A percentile compares a stretch with the other conserved stretches of the same genome.
Conservation (phyloP, 2,329 filamentous ascomycete genomes). For the Sporothrix pallida region DNA sequence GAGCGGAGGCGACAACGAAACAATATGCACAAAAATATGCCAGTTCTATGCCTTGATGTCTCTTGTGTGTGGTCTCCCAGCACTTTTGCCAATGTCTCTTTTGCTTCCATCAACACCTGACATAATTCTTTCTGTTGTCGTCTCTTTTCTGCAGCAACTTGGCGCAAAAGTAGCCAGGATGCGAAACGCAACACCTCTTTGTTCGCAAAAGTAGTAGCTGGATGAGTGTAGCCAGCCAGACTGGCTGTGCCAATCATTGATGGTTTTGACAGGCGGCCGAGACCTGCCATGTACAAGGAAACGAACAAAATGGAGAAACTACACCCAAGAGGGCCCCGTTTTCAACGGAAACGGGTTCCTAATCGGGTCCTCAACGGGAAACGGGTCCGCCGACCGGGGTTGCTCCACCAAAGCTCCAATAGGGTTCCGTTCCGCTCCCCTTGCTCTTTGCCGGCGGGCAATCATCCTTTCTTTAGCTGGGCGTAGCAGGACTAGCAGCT, state of each 20-base stretch:
- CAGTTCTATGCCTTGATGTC: background rate
- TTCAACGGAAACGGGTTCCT: too few species aligned
- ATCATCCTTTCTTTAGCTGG: background rate
- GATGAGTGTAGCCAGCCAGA: background rate
- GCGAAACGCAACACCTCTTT: conserved; percentile 2
- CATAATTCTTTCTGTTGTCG: background rate
- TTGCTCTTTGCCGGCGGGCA: background rate
- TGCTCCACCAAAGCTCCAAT: background rate
- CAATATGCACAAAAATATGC: background rate
- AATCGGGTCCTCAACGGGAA: too few species aligned
- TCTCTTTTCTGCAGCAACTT: background rate
- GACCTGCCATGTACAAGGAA: background rate
- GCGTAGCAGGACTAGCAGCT: conserved; percentile 5
- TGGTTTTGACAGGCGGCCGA: background rate
- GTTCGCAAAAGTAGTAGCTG: background rate
- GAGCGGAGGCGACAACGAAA: background rate
- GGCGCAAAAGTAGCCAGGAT: conserved; percentile 7
- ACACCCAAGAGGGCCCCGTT: too few species aligned
- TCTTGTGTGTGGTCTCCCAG: background rate
- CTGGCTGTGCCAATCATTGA: conserved; percentile 3
- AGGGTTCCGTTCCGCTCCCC: conserved; percentile 14
- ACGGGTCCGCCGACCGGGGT: background rate
- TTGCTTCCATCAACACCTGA: background rate
- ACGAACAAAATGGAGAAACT: too few species aligned
- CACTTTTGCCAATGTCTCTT: background rate